Base-by-base conservation (phyloP, 805 yeast species). In the Suhomyces sp. region DNA sequence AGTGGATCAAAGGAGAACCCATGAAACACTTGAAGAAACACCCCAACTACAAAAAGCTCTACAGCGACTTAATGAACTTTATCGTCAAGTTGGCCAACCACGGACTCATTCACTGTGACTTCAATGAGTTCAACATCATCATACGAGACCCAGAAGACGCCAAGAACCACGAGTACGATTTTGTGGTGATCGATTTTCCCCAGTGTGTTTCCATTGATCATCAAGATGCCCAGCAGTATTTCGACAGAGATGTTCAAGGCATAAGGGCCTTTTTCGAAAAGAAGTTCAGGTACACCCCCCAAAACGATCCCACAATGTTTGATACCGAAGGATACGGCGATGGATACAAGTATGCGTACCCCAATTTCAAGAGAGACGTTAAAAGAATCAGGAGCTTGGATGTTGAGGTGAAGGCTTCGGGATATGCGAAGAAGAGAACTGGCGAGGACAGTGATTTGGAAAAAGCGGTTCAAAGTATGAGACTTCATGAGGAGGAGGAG, bases 91-190 rank as follows among this genome's bases (percentile, higher is more conserved):
- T 94, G 50, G 99, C 88, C 5, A 86, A 88, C 62, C 82, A 86
- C 60, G 99, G 99, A 1, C 77, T 94, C 52, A 91, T 94, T 50
- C 99, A 94, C 71, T 93, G 99, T 78, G 99, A 94, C 75, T 94
- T 86, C 74, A 94, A 94, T 69, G 99, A 94, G 72, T 94, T 94
- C 71, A 94, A 94, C 69, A 90, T 94, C 60, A 90, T 94, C 81
- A 85, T 90, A 29, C 77, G 88, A 41, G 87, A 87, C 57, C 77
- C 81, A 31, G 82, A 80, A 45, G 80, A 77, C 17, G 71, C 73
- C 15, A 75, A 67, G 41, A 64, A 77, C 17, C 73, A 71, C 53
- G 89, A 85, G 51, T 71, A 73, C 44, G 94, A 89, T 48, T 90
- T 91, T 62, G 87, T 92, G 19, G 97, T 94, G 26, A 93, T 94